Conservation (phyloP, 129 eudicot genomes). For the Silybum marianum region DNA sequence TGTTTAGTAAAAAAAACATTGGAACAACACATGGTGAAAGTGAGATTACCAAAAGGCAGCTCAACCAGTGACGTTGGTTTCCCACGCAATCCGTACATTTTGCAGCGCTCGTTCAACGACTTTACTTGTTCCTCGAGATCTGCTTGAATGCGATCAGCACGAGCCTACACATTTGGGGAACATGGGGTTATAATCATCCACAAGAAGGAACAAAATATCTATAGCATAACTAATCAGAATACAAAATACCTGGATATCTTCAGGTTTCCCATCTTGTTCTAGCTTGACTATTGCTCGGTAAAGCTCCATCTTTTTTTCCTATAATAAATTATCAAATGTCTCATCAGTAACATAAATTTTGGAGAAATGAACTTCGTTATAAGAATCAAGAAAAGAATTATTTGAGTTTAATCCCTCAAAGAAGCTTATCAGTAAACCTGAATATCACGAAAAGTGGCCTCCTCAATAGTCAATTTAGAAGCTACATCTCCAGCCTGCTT, state of each 20-base stretch:
- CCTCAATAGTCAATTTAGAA: slow-evolving; percentile 77
- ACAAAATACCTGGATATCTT: slow-evolving; percentile 61
- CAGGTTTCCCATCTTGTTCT: slow-evolving; percentile 75
- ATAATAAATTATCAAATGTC: neutral
- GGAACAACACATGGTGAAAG: neutral
- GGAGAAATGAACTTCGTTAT: neutral
- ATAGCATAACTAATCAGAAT: slow-evolving; percentile 3
- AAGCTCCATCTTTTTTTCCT: slow-evolving; percentile 98
- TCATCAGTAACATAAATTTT: neutral
- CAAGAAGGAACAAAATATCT: neutral
- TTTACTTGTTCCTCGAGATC: slow-evolving; percentile 83
- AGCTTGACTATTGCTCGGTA: slow-evolving; percentile 75
- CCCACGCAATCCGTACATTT: slow-evolving; percentile 81
- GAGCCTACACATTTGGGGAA: slow-evolving; percentile 41
- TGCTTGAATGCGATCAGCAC: slow-evolving; percentile 60
- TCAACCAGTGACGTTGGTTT: slow-evolving; percentile 80
- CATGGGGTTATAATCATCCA: neutral
- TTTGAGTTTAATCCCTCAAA: neutral
- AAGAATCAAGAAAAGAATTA: neutral
- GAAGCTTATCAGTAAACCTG: slow-evolving; percentile 50
- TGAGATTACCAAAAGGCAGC: slow-evolving; percentile 80
- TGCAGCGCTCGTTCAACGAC: slow-evolving; percentile 84
- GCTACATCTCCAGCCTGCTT: slow-evolving; percentile 89
- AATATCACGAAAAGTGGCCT: slow-evolving; percentile 92
- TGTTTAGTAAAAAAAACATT: neutral